phyloP scores from a whole-genome alignment of 106 monocot species.

The Acorus calamus region DNA sequence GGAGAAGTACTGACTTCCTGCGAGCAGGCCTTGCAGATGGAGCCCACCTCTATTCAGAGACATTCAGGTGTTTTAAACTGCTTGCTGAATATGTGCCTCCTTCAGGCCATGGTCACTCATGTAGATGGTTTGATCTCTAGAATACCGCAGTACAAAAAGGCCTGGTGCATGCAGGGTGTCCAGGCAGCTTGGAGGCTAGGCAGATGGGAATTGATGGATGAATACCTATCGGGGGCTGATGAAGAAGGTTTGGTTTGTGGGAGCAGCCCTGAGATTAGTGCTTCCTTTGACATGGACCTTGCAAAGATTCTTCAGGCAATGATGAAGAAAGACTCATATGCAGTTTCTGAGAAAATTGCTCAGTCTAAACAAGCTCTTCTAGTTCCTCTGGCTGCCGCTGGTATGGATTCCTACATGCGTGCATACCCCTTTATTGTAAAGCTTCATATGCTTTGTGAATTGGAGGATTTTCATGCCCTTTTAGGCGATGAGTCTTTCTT shows the following conservation, averaged over 20 bases:
- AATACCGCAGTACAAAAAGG: conserved; percentile 75
- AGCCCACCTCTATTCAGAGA: conserved; percentile 75
- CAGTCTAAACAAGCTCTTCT: conserved; percentile 85
- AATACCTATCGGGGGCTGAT: conserved; percentile 63
- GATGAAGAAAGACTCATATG: conserved; percentile 79
- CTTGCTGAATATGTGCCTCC: conserved; percentile 93
- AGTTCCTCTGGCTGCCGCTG: conserved; percentile 90
- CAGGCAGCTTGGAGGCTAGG: conserved; percentile 99
- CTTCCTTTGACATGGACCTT: conserved; percentile 91
- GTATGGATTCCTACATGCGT: conserved; percentile 98
- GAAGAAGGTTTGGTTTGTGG: conserved; percentile 34
- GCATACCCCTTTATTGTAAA: conserved; percentile 96
- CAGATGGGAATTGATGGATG: conserved; percentile 92
- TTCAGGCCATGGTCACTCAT: conserved; percentile 98
- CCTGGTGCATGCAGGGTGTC: conserved; percentile 97
- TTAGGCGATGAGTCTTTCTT: conserved; percentile 68
- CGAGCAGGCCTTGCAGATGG: conserved; percentile 93
- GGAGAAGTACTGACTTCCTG: conserved; percentile 84
- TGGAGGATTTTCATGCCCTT: conserved; percentile 76
- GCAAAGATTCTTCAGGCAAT: conserved; percentile 96
- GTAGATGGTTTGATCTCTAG: conserved; percentile 86
- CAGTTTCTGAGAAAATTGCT: conserved; percentile 75
- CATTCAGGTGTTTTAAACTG: conserved; percentile 90
- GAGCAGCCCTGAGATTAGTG: conserved; percentile 39
- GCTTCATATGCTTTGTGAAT: conserved; percentile 85